Conservation (phyloP, 805 yeast genomes). For the Diddensiella santjacobensis region DNA sequence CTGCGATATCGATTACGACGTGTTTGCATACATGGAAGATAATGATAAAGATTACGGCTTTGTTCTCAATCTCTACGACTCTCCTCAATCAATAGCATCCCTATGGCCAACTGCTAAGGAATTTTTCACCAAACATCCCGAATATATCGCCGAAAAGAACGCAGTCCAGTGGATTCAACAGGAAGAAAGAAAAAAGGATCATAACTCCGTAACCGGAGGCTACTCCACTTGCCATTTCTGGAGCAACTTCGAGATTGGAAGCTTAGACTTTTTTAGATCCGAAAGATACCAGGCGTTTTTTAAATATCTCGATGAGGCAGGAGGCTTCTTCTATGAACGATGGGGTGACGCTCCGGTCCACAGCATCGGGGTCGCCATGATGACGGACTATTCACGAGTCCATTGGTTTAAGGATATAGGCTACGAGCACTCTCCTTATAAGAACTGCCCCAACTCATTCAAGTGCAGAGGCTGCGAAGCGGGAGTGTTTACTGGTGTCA, state of each 20-base stretch:
- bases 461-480: slow-evolving; percentile 48
- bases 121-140: slow-evolving; percentile 52
- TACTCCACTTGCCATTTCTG: slow-evolving; percentile 81
- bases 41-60: slow-evolving; percentile 72
- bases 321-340: slow-evolving; percentile 84
- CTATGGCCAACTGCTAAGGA: slow-evolving; percentile 69
- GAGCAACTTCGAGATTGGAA: slow-evolving; percentile 84
- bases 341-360: slow-evolving; percentile 97
- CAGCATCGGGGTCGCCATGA: slow-evolving; percentile 67
- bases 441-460: slow-evolving; percentile 76
- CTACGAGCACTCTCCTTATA: slow-evolving; percentile 65
- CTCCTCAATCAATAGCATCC: slow-evolving; percentile 55
- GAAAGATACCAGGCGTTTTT: slow-evolving; percentile 66
- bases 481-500: slow-evolving; percentile 54
- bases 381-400: slow-evolving; percentile 61
- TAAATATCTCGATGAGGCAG: slow-evolving; percentile 57
- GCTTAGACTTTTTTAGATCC: slow-evolving; percentile 72
- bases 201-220: slow-evolving; percentile 33
- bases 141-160: slow-evolving; percentile 55
- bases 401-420: slow-evolving; percentile 92
- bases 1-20: slow-evolving; percentile 55
- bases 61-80: slow-evolving; percentile 64
- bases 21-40: slow-evolving; percentile 41
- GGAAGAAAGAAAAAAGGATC: slow-evolving; percentile 44
- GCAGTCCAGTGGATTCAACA: slow-evolving; percentile 51